phyloP scores from a whole-genome alignment of 495 filamentous ascomycete genomes.

The Penicillium silybi region DNA sequence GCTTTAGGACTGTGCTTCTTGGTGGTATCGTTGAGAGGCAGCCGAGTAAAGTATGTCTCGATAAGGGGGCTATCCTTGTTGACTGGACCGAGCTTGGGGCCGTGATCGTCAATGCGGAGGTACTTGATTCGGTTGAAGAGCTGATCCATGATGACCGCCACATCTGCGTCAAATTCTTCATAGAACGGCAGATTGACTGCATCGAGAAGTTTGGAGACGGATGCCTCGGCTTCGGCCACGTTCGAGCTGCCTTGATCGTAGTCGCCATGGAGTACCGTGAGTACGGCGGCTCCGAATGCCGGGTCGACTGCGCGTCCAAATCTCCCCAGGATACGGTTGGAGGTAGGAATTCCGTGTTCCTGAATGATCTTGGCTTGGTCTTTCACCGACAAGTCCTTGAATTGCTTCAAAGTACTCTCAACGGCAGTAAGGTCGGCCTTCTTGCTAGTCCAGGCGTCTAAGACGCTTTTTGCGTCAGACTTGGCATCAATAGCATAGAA shows the following conservation, averaged over 20 bases:
- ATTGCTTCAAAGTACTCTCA: constrained; percentile 33
- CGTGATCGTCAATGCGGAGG: constrained; percentile 82
- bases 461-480: constrained; percentile 59
- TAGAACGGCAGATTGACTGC: constrained; percentile 86
- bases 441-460: constrained; percentile 66
- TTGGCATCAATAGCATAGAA: constrained; percentile 84
- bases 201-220: constrained; percentile 63
- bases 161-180: constrained; percentile 82
- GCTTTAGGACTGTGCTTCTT: constrained; percentile 70
- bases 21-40: constrained; percentile 76
- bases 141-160: constrained; percentile 79
- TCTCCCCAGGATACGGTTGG: constrained; percentile 71
- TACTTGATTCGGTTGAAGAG: constrained; percentile 94
- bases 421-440: constrained; percentile 41
- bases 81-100: constrained; percentile 82
- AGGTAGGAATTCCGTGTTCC: constrained; percentile 60
- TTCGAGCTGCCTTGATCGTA: constrained; percentile 50
- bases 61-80: constrained; percentile 74
- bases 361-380: constrained; percentile 60
- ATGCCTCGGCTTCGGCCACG: constrained; percentile 36
- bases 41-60: constrained; percentile 91
- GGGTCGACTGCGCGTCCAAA: constrained; percentile 68
- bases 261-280: constrained; percentile 65
- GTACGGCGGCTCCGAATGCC: constrained; percentile 60
- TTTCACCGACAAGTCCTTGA: constrained; percentile 50